Conservation (phyloP, 2,329 filamentous ascomycete genomes). For the Monosporascus sp. region DNA sequence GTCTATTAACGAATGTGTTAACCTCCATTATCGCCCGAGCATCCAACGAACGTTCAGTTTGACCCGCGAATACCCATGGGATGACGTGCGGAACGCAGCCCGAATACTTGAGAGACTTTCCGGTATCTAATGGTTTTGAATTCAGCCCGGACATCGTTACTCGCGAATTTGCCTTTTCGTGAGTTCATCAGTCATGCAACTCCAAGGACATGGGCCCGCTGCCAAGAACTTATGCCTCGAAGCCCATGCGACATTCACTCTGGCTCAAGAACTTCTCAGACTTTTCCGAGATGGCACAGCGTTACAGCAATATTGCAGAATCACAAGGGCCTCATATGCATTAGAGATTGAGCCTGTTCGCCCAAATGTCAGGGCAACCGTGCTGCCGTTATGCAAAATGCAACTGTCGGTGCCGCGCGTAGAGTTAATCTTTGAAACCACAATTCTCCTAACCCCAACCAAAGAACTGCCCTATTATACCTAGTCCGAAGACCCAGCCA, state of each 20-base stretch:
- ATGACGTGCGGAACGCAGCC: no score
- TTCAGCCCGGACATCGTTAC: conserved; percentile 2
- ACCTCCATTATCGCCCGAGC: no score
- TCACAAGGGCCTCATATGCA: conserved; percentile 10
- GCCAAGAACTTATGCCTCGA: conserved; percentile 15
- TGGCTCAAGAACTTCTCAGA: conserved; percentile 18
- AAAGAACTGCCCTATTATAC: neutral
- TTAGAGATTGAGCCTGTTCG: conserved; percentile 14
- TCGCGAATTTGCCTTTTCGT: conserved; percentile 10
- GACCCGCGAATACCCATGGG: no score
- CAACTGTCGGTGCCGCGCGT: neutral
- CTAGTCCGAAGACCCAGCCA: neutral
- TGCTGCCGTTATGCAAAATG: conserved; percentile 8
- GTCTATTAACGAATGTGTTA: neutral
- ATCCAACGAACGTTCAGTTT: no score
- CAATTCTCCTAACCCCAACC: neutral
- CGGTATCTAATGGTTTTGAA: neutral
- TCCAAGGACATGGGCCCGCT: conserved; percentile 2
- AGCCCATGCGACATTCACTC: conserved; percentile 4
- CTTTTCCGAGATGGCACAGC: conserved; percentile 11
- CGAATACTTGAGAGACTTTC: no score
- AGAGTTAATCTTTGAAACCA: neutral
- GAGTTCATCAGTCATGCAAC: neutral
- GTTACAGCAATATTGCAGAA: neutral
- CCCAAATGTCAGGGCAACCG: conserved; percentile 6